Base-by-base conservation (phyloP, 1,284 basidiomycete genomes). In the Cryptococcus sp. region DNA sequence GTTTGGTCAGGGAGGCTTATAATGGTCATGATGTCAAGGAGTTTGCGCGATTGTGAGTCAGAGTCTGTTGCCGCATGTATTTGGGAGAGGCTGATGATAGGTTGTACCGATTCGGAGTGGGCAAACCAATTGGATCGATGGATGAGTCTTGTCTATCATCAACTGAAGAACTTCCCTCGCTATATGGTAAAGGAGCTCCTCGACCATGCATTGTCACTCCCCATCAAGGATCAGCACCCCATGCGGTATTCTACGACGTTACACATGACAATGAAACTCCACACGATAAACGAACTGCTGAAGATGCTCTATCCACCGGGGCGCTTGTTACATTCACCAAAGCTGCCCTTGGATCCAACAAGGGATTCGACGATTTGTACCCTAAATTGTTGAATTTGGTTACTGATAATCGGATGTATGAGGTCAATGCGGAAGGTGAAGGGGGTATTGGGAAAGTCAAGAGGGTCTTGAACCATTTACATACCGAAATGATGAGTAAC, bases 221-320 rank as follows among this genome's bases (percentile, higher is more conserved):
- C 7, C 79, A 92, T 48, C 83, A 85, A 54, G 92, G 93, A 2
- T 91, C 88, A 0, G 76, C 80, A 34, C 92, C 92, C 1, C 93
- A 97, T 66, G 91, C 92, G 1, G 80, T 96, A 28, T 80, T 96
- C 69, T 96, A 91, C 76, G 93, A 97, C 69, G 80, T 91, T 54
- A 97, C 93, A 0, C 92, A 97, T 75, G 92, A 97, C 77, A 97
- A 97, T 67, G 91, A 97, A 73, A 86, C 91, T 1, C 88, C 87
- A 1, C 74, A 85, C 10, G 82, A 88, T 74, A 96, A 94, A 73
- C 84, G 91, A 36, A 87, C 88, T 1, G 89, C 91, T 5, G 89
- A 94, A 71, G 91, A 97, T 69, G 86, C 91, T 0, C 81, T 97
- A n/a, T 86, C 89, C 4, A 91, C 89, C 0, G 92, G 88, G 4